These are phyloP conservation scores for Euphorbia tirucalli DNA, from an alignment of 345 rosid species.

Conservation along the genomic window DNA sequence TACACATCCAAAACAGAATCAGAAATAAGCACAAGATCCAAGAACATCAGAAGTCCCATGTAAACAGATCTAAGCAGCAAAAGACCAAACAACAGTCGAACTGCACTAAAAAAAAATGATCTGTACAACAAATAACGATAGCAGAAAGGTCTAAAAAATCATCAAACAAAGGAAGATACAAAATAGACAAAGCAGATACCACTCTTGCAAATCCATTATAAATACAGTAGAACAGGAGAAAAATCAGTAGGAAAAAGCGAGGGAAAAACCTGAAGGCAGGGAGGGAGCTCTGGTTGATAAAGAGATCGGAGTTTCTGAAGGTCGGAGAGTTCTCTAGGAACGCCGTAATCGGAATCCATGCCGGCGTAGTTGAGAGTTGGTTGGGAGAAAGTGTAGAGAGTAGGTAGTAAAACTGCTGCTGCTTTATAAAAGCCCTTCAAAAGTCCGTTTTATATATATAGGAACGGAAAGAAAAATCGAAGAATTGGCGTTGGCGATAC, in stretches of 20 bases:
- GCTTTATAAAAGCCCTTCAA: not conserved
- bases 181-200: not conserved
- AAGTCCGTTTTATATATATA: conserved; percentile 11
- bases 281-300: conserved; percentile 84
- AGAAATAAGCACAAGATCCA: conserved; percentile 14
- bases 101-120: too few species aligned
- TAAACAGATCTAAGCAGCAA: conserved; percentile 11
- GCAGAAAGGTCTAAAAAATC: not conserved
- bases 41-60: not conserved
- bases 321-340: conserved; percentile 85
- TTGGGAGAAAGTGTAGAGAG: not conserved
- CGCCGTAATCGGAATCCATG: conserved; percentile 97
- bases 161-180: not conserved
- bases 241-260: too few species aligned
- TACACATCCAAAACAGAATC: not conserved
- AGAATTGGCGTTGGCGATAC: conserved; percentile 12
- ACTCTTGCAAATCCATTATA: not conserved
- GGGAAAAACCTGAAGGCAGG: conserved; percentile 76
- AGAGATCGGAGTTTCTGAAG: conserved; percentile 81
- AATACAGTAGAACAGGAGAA: not conserved
- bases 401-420: not conserved
- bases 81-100: not conserved
- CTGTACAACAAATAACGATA: not conserved
- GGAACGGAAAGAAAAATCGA: not conserved
- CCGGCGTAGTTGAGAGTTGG: not conserved